These are phyloP conservation scores for Ophiocordyceps sinensis DNA, from an alignment of 2,329 filamentous ascomycete genomes.

Conservation along the genomic window DNA sequence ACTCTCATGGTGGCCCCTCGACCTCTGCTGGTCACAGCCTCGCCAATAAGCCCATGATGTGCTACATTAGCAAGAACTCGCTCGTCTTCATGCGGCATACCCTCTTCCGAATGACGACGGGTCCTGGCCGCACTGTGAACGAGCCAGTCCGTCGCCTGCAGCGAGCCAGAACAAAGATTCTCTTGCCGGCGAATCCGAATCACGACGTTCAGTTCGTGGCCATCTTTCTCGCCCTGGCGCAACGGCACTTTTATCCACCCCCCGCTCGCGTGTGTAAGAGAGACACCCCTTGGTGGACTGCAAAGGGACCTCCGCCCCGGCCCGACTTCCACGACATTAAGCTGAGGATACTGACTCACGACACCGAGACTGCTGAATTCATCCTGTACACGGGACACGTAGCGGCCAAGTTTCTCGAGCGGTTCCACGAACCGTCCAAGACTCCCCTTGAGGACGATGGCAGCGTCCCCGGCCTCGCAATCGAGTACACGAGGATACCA, in stretches of 20 bases:
- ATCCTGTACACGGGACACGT: slow-evolving; percentile 38
- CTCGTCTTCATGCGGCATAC: slow-evolving; percentile 29
- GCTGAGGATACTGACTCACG: slow-evolving; percentile 35
- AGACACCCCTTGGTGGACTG: slow-evolving; percentile 12
- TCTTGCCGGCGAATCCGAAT: slow-evolving; percentile 32
- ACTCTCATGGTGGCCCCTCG: neutral
- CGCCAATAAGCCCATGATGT: slow-evolving; percentile 19
- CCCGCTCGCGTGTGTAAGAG: slow-evolving; percentile 8
- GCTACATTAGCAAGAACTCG: slow-evolving; percentile 33
- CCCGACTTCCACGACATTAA: slow-evolving; percentile 31
- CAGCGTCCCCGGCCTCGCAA: slow-evolving; percentile 22
- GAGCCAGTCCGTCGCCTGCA: slow-evolving; percentile 33
- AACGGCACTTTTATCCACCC: slow-evolving; percentile 33
- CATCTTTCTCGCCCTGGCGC: slow-evolving; percentile 41
- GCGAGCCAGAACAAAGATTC: slow-evolving; percentile 27
- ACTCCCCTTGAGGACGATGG: slow-evolving; percentile 14
- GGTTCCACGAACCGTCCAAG: slow-evolving; percentile 33
- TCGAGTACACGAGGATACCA: slow-evolving; percentile 33
- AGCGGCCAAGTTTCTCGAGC: slow-evolving; percentile 30
- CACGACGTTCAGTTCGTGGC: slow-evolving; percentile 38
- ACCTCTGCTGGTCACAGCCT: slow-evolving; percentile 10
- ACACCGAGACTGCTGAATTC: slow-evolving; percentile 32
- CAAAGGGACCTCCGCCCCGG: slow-evolving; percentile 7
- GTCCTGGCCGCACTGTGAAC: slow-evolving; percentile 27
- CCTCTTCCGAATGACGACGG: slow-evolving; percentile 29